Conservation (phyloP, 2,329 filamentous ascomycete genomes). For the Scedosporium aurantiacum region DNA sequence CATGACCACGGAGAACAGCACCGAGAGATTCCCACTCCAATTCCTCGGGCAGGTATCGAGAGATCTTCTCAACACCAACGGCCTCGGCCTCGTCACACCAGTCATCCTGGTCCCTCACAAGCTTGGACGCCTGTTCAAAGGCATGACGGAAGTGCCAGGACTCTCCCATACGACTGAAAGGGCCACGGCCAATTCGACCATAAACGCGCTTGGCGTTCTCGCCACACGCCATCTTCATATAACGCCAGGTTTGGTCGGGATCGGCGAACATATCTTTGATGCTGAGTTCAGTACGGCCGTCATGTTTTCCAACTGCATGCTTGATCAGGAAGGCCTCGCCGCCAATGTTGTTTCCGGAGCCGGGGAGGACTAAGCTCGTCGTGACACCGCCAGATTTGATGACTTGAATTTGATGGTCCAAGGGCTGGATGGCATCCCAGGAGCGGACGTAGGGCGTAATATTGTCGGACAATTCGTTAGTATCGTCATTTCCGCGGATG, state of each 20-base stretch:
- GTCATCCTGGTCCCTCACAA: slow-evolving; percentile 52
- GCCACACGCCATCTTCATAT: slow-evolving; percentile 69
- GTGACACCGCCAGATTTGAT: slow-evolving; percentile 67
- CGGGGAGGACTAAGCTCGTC: slow-evolving; percentile 54
- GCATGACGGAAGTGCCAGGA: slow-evolving; percentile 59
- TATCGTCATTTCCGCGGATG: slow-evolving; percentile 43
- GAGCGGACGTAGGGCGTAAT: slow-evolving; percentile 59
- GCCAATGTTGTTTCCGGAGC: slow-evolving; percentile 62
- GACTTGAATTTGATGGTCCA: slow-evolving; percentile 53
- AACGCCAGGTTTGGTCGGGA: slow-evolving; percentile 53
- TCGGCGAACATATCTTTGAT: slow-evolving; percentile 54
- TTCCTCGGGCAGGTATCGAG: slow-evolving; percentile 49
- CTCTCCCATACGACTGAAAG: slow-evolving; percentile 53
- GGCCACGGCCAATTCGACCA: slow-evolving; percentile 41
- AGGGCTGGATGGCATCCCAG: slow-evolving; percentile 52
- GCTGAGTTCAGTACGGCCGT: slow-evolving; percentile 53
- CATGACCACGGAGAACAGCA: slow-evolving; percentile 54
- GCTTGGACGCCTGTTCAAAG: slow-evolving; percentile 48
- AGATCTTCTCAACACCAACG: slow-evolving; percentile 37
- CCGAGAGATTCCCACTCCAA: slow-evolving; percentile 52
- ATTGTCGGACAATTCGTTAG: slow-evolving; percentile 52
- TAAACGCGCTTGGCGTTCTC: slow-evolving; percentile 58
- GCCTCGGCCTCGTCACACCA: slow-evolving; percentile 51
- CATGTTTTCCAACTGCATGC: slow-evolving; percentile 47
- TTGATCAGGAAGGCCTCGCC: slow-evolving; percentile 62